These are phyloP conservation scores for Alternaria triticimaculans DNA, from an alignment of 2,329 filamentous ascomycete species.

Conservation along the genomic window DNA sequence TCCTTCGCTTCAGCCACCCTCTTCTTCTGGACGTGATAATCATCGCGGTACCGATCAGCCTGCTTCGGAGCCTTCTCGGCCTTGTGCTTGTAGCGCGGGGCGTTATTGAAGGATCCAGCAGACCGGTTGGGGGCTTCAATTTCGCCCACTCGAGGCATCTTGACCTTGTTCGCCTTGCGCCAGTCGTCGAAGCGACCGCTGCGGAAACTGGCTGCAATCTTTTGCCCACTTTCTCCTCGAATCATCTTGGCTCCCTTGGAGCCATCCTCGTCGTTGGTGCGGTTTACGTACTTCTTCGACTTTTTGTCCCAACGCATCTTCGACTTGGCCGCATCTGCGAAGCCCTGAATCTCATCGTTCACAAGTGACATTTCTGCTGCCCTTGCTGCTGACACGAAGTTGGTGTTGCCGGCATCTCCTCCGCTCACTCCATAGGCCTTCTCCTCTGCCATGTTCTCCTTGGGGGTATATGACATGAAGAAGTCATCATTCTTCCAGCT, in stretches of 20 bases:
- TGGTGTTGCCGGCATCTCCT: constrained; percentile 65
- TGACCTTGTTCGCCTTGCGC: constrained; percentile 84
- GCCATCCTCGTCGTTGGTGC: constrained; percentile 93
- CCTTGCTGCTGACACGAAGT: constrained; percentile 88
- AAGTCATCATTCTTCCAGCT: constrained; percentile 84
- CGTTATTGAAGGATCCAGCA: constrained; percentile 38
- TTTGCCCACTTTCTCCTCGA: constrained; percentile 88
- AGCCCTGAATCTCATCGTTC: constrained; percentile 84
- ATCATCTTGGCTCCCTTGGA: constrained; percentile 77
- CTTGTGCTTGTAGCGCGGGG: constrained; percentile 80
- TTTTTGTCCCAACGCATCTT: constrained; percentile 97
- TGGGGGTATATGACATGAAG: constrained; percentile 96
- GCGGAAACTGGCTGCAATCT: constrained; percentile 93
- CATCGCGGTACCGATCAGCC: constrained; percentile 89
- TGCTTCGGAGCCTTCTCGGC: constrained; percentile 88
- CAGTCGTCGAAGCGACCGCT: constrained; percentile 92
- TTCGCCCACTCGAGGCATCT: constrained; percentile 83
- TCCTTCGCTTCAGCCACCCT: constrained; percentile 85
- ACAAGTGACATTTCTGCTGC: constrained; percentile 89
- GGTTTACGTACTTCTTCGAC: constrained; percentile 89
- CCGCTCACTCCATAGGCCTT: constrained; percentile 92
- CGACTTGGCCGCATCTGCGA: constrained; percentile 76
- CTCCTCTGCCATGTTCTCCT: constrained; percentile 84
- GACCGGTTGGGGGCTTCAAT: constrained; percentile 60
- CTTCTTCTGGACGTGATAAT: constrained; percentile 91